Percentiles rank a stretch among this genome's conserved stretches.
These are phyloP conservation scores for Xanthoconium purpureum DNA, from an alignment of 768 basidiomycete genomes.

Conservation along the genomic window DNA sequence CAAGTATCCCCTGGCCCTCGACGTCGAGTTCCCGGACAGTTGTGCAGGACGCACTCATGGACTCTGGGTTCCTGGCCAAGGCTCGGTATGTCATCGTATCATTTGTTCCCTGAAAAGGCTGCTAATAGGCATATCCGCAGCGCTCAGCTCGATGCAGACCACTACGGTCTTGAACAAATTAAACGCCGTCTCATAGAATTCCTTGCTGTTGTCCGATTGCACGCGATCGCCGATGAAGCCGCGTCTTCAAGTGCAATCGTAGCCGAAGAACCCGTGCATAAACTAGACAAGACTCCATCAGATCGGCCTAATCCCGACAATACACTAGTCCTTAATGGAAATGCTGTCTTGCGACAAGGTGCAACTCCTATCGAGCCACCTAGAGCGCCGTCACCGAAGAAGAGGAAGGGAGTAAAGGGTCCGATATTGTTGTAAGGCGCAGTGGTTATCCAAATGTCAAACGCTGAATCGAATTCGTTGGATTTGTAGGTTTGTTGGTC, in stretches of 20 bases:
- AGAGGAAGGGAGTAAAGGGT: conserved; percentile 54
- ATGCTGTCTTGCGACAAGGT: conserved; percentile 10
- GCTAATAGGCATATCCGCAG: conserved; percentile 8
- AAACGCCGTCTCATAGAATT: conserved; percentile 91
- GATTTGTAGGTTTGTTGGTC: conserved; percentile 72
- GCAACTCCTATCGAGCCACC: conserved; percentile 1
- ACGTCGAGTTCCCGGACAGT: conserved; percentile 17
- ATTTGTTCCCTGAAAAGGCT: no score
- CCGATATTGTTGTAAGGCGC: conserved; percentile 61
- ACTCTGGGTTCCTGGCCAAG: conserved; percentile 58
- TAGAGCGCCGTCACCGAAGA: conserved; percentile 7
- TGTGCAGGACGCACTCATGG: conserved; percentile 39
- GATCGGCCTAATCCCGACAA: conserved; percentile 21
- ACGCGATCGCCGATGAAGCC: conserved; percentile 30
- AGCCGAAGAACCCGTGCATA: conserved; percentile 18
- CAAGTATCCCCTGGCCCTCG: conserved; percentile 79
- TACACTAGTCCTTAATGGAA: conserved; percentile 22
- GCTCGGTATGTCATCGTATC: conserved; percentile 46
- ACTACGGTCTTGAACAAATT: conserved; percentile 89
- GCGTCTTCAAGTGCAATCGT: neutral
- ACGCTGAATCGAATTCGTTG: neutral
- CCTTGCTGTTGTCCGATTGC: conserved; percentile 76
- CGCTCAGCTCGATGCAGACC: conserved; percentile 81
- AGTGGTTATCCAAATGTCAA: neutral
- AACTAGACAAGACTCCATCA: conserved; percentile 11